phyloP scores from a whole-genome alignment of 1,284 basidiomycete genomes.

The Puccinia hordei region DNA sequence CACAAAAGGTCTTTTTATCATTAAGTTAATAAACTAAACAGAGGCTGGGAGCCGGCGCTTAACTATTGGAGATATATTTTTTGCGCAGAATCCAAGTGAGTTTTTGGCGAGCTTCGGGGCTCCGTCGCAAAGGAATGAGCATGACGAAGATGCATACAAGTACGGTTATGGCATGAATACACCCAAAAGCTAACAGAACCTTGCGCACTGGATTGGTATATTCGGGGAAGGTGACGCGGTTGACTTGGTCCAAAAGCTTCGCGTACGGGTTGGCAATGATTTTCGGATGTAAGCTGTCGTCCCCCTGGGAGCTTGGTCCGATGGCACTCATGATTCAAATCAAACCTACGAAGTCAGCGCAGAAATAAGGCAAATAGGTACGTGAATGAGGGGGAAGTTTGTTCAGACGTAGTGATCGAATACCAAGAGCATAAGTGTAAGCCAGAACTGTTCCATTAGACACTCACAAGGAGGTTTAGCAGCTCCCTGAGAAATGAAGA shows the following conservation, averaged over 20 bases:
- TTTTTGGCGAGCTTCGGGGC: constrained; percentile 39
- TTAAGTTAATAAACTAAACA: not conserved
- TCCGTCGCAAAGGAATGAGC: constrained; percentile 21
- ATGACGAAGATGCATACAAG: constrained; percentile 29
- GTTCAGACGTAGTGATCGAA: not conserved
- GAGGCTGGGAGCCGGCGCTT: constrained; percentile 10
- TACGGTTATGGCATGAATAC: constrained; percentile 22
- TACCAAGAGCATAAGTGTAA: not conserved
- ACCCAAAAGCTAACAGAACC: constrained; percentile 25
- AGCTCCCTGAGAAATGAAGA: not conserved
- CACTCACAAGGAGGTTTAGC: constrained; percentile 1
- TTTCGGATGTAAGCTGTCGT: not conserved
- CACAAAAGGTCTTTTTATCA: not conserved
- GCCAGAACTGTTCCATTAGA: not conserved
- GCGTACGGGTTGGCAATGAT: constrained; percentile 3
- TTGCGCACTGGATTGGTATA: constrained; percentile 22
- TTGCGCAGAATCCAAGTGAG: constrained; percentile 41
- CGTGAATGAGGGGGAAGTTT: not conserved
- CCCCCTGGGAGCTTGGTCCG: constrained; percentile 1
- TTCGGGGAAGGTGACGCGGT: constrained; percentile 34
- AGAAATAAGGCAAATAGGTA: not conserved
- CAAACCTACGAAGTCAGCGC: not conserved
- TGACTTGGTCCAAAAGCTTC: constrained; percentile 16
- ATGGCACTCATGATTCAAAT: not conserved
- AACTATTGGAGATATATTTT: constrained; percentile 39